phyloP scores from a whole-genome alignment of 176 grass and related monocot species.

The Oryza australiensis region DNA sequence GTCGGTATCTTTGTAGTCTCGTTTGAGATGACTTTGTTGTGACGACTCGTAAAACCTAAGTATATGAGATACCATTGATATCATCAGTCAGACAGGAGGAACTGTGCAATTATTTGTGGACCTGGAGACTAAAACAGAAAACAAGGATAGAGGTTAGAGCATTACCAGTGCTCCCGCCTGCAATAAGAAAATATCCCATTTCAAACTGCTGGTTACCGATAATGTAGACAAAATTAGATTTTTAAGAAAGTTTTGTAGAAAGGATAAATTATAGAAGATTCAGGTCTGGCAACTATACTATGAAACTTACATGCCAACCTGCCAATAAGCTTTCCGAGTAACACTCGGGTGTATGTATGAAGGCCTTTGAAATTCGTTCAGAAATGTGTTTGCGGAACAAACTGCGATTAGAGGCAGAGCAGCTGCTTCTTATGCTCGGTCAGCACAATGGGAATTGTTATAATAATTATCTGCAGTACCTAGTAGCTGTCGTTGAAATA shows the following conservation, averaged over 20 bases:
- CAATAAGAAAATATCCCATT: conserved; percentile 79
- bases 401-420: no score
- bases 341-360: conserved; percentile 77
- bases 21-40: no score
- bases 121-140: background rate
- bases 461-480: no score
- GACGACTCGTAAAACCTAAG: no score
- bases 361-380: conserved; percentile 52
- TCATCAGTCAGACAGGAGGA: conserved; percentile 18
- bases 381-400: no score
- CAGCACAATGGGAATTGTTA: no score
- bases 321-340: conserved; percentile 83
- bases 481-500: no score
- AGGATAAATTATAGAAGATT: background rate
- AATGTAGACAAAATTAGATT: background rate
- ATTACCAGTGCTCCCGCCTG: conserved; percentile 59
- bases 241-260: background rate
- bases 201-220: conserved; percentile 56
- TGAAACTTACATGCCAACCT: conserved; percentile 43
- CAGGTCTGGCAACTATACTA: background rate
- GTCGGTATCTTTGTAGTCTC: no score
- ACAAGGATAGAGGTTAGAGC: background rate
- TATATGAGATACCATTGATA: no score
- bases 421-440: no score
- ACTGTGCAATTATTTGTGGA: background rate